Percentiles rank a stretch among this genome's conserved stretches.
Evolutionary conservation across 2,329 filamentous ascomycete genomes (phyloP).

Genomic region (Colletotrichum eremochloae): DNA sequence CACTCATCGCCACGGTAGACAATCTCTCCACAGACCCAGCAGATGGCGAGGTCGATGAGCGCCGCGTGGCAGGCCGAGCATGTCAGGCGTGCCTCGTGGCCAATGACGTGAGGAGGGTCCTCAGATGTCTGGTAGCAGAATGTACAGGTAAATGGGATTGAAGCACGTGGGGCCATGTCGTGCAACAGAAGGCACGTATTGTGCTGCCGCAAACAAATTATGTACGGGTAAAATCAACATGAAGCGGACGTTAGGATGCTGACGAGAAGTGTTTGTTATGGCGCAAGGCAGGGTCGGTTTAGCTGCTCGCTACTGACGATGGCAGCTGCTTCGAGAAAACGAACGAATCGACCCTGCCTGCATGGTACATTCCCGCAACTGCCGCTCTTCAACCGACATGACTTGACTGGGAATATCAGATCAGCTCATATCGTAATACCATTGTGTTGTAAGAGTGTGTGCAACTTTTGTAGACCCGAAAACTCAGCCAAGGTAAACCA

Average conservation of each 20-base stretch:
- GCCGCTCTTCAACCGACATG: neutral
- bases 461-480: conserved; percentile 31
- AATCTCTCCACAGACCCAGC: conserved; percentile 69
- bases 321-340: neutral
- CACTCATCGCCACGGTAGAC: conserved; percentile 67
- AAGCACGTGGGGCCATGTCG: neutral
- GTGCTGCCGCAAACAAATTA: neutral
- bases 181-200: neutral
- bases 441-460: conserved; percentile 13
- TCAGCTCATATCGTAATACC: conserved; percentile 6
- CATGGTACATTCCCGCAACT: neutral
- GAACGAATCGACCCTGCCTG: neutral
- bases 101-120: conserved; percentile 57
- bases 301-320: neutral
- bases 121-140: conserved; percentile 64
- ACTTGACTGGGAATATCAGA: neutral
- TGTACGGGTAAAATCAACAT: neutral
- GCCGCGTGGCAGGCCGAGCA: conserved; percentile 62
- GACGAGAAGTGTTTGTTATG: neutral
- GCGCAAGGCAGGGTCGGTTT: neutral
- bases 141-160: conserved; percentile 63
- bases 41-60: conserved; percentile 67
- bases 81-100: conserved; percentile 61
- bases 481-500: conserved; percentile 14
- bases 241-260: neutral